Base-by-base conservation (phyloP, 2,329 filamentous ascomycete genomes). In the Torrubiellomyces zombiae region DNA sequence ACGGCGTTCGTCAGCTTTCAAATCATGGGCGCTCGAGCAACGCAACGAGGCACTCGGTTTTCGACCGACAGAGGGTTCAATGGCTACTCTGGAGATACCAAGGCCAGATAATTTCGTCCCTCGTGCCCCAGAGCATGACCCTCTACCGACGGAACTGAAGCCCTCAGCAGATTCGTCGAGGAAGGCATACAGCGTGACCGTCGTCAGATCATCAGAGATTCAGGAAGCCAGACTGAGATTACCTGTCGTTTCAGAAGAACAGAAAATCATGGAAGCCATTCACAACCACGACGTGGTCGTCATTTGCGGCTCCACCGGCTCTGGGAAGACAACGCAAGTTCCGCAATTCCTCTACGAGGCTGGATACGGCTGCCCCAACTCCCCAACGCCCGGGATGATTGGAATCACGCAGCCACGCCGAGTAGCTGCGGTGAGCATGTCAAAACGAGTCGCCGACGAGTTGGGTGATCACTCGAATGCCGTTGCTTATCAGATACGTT, bases 241-340 rank as follows among this genome's bases (percentile, higher is more conserved):
- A 10, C 89, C 89, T 0, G 80, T 98, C 1, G 82, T 95, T 2
- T 80, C 80, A 2, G 85, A 95, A 47, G 89, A 98, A 49, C 89
- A 98, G 45, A 83, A 77, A 41, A 85, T 98, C 16, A 95, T 98
- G 85, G 89, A 98, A 51, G 83, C 85, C 1, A 82, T 98, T 24
- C 77, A 94, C 50, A 86, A 86, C 44, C 78, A 94, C 45, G 68
- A 86, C 26, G 73, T 82, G 4, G 79, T 94, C 2, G 77, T 98
- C 8, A 71, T 98, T 6, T 94, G 86, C 54, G 89, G 89, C 50
- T 77, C 83, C 9, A 98, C 91, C 17, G 89, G 89, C 50, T 94
- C 83, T 33, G 89, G 89, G 47, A 98, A 98, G 52, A 98, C 91
- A 0, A 98, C 89, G 0, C 89, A 98, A 48, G 69, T 98, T 7